Percentiles rank a stretch among this genome's conserved stretches.
Evolutionary conservation across 495 filamentous ascomycete species (phyloP).

Genomic region (Aspergillus sclerotioniger): DNA sequence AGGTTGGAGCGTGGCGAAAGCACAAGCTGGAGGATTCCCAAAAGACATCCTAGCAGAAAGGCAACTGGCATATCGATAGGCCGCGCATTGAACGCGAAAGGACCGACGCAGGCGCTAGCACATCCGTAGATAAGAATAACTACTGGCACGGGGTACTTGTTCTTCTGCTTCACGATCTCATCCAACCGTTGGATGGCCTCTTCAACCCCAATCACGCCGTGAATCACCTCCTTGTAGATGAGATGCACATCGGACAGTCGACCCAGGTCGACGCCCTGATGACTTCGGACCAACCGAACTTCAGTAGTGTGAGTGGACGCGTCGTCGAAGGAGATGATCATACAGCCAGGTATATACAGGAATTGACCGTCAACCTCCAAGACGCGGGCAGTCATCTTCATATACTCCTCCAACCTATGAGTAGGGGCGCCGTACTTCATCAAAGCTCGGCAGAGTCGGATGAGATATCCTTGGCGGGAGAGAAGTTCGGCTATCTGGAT

Average conservation of each 20-base stretch:
- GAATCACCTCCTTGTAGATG: conserved; percentile 91
- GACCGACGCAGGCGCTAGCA: conserved; percentile 75
- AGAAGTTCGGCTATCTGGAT: conserved; percentile 85
- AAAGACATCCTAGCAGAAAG: conserved; percentile 79
- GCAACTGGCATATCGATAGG: conserved; percentile 85
- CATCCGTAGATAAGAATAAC: conserved; percentile 82
- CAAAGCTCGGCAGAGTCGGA: conserved; percentile 80
- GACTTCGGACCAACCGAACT: conserved; percentile 77
- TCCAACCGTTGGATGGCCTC: conserved; percentile 73
- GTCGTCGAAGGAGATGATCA: conserved; percentile 96
- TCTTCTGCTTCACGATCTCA: conserved; percentile 58
- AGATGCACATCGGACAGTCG: conserved; percentile 81
- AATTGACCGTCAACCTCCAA: conserved; percentile 91
- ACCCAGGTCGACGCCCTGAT: conserved; percentile 79
- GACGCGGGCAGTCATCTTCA: conserved; percentile 86
- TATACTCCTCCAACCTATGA: conserved; percentile 77
- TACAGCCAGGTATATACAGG: conserved; percentile 88
- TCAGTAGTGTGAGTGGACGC: conserved; percentile 85
- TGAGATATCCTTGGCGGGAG: conserved; percentile 76
- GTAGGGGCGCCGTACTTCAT: conserved; percentile 84
- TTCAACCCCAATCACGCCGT: conserved; percentile 81
- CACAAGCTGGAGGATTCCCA: conserved; percentile 80
- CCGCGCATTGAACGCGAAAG: conserved; percentile 87
- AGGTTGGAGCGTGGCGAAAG: conserved; percentile 77
- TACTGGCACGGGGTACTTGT: conserved; percentile 66